A percentile compares a stretch with the other conserved stretches of the same genome.
Conservation (phyloP, 495 filamentous ascomycete genomes). For the Lasiosphaeriaceae sp. region DNA sequence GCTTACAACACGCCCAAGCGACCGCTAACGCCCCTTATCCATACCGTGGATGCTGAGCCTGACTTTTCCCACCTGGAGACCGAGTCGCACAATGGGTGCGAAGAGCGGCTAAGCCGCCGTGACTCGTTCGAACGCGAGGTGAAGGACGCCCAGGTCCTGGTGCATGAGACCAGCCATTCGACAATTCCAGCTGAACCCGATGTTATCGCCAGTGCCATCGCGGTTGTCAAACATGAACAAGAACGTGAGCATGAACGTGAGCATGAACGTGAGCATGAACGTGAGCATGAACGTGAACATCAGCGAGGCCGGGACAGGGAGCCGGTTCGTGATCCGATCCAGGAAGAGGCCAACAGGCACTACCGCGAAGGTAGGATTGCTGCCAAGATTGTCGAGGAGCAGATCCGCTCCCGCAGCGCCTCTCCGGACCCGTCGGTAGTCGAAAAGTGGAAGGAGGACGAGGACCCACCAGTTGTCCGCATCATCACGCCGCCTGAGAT, state of each 20-base stretch:
- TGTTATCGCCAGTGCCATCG: slow-evolving; percentile 33
- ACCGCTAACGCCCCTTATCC: slow-evolving; percentile 35
- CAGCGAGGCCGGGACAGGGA: slow-evolving; percentile 22
- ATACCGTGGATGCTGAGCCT: slow-evolving; percentile 45
- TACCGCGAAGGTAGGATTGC: slow-evolving; percentile 49
- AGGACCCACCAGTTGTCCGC: slow-evolving; percentile 29
- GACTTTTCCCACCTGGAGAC: slow-evolving; percentile 28
- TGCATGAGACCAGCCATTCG: slow-evolving; percentile 31
- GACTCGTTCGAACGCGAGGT: slow-evolving; percentile 37
- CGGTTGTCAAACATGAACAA: slow-evolving; percentile 28
- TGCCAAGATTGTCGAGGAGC: slow-evolving; percentile 41
- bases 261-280: slow-evolving; percentile 13
- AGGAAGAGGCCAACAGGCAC: slow-evolving; percentile 46
- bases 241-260: slow-evolving; percentile 10
- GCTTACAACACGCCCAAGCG: slow-evolving; percentile 28
- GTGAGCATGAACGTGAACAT: slow-evolving; percentile 6
- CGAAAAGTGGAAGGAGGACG: slow-evolving; percentile 44
- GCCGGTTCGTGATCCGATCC: slow-evolving; percentile 37
- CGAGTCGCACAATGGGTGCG: slow-evolving; percentile 14
- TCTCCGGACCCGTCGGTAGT: slow-evolving; percentile 45
- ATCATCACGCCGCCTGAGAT: slow-evolving; percentile 48
- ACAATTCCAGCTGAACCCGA: slow-evolving; percentile 34
- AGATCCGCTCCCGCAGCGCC: slow-evolving; percentile 42
- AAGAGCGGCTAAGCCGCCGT: slow-evolving; percentile 34
- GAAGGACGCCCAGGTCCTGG: slow-evolving; percentile 24